These are phyloP conservation scores for Rhododendron griersonianum DNA, from an alignment of 148 eudicot genomes.

Conservation along the genomic window DNA sequence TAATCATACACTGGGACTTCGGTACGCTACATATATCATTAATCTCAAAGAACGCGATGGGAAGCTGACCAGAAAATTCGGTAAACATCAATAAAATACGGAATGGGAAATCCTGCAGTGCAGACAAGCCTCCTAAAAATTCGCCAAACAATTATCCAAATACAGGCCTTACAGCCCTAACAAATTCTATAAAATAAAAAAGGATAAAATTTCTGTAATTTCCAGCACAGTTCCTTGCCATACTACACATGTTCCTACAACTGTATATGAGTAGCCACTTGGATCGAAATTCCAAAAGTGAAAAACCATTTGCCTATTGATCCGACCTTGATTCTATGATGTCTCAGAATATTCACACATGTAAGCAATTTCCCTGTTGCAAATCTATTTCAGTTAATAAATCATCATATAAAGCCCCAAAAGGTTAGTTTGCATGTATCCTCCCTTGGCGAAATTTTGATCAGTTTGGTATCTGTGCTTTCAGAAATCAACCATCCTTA, in stretches of 20 bases:
- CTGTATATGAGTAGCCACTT: neutral
- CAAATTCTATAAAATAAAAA: neutral
- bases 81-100: neutral
- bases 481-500: neutral
- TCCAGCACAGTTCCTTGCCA: neutral
- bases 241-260: neutral
- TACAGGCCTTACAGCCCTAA: neutral
- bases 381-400: neutral
- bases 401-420: conserved; percentile 2
- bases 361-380: conserved; percentile 4
- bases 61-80: neutral
- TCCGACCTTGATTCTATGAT: neutral
- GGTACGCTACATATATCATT: neutral
- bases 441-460: neutral
- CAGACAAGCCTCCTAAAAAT: neutral
- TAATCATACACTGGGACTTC: too few species aligned
- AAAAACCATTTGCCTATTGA: neutral
- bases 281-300: neutral
- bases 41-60: neutral
- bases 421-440: conserved; percentile 1
- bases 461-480: neutral
- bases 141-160: neutral
- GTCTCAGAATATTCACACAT: conserved; percentile 11
- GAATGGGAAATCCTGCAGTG: too few species aligned
- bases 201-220: neutral